phyloP scores from a whole-genome alignment of 306 rosid species.

The Albizia julibrissin region DNA sequence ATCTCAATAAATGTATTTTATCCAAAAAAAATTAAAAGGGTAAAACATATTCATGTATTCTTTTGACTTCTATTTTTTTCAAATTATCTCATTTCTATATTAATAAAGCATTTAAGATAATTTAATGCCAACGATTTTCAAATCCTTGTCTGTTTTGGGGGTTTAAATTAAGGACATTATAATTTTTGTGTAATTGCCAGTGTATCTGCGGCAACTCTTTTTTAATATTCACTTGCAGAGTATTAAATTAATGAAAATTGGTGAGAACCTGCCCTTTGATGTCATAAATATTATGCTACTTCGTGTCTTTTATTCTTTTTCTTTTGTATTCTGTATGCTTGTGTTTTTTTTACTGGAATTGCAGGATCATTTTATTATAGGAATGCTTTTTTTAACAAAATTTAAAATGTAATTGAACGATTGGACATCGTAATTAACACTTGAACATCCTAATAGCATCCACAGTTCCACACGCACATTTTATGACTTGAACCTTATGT shows the following conservation, averaged over 20 bases:
- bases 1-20: too few relatives aligned
- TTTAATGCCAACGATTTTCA: too few relatives aligned
- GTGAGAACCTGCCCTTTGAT: neutral
- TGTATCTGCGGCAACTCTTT: neutral
- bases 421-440: too few relatives aligned
- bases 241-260: neutral
- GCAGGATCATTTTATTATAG: too few relatives aligned
- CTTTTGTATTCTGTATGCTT: neutral
- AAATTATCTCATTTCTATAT: neutral
- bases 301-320: neutral
- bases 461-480: too few relatives aligned
- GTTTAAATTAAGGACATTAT: neutral
- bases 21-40: neutral
- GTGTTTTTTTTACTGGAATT: too few relatives aligned
- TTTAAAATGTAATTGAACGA: too few relatives aligned
- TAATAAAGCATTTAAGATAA: neutral
- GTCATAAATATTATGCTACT: neutral
- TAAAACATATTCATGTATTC: neutral
- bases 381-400: too few relatives aligned
- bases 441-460: too few relatives aligned
- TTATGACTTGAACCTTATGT: too few relatives aligned
- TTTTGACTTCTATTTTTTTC: neutral
- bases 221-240: neutral
- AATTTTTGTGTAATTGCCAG: neutral
- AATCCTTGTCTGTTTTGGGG: neutral